phyloP scores from a whole-genome alignment of 768 basidiomycete genomes.

The Rossbeevera mucosa region DNA sequence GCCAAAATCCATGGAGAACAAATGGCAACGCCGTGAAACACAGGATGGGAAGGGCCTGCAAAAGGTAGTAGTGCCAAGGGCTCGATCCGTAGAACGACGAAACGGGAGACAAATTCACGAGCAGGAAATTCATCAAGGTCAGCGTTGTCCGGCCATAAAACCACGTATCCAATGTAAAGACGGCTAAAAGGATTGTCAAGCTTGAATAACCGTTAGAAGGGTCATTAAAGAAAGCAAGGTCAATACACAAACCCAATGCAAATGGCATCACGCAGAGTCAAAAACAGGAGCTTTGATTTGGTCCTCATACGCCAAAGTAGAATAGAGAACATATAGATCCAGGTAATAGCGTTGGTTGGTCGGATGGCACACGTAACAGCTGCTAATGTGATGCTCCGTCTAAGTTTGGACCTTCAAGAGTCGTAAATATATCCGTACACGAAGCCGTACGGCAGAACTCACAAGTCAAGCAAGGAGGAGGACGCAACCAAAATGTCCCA shows the following conservation, averaged over 20 bases:
- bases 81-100: slow-evolving; percentile 91
- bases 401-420: slow-evolving; percentile 29
- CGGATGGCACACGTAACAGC: slow-evolving; percentile 77
- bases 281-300: slow-evolving; percentile 28
- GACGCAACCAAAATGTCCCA: slow-evolving; percentile 47
- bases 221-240: slow-evolving; percentile 1
- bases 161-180: slow-evolving; percentile 55
- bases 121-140: slow-evolving; percentile 79
- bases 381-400: slow-evolving; percentile 50
- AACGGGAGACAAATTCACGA: slow-evolving; percentile 76
- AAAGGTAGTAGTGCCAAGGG: slow-evolving; percentile 85
- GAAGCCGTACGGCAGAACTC: background rate
- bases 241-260: slow-evolving; percentile 42
- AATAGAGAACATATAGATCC: slow-evolving; percentile 63
- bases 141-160: slow-evolving; percentile 67
- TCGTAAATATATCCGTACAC: slow-evolving; percentile 22
- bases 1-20: slow-evolving; percentile 55
- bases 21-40: slow-evolving; percentile 73
- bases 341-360: slow-evolving; percentile 86
- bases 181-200: slow-evolving; percentile 22
- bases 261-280: slow-evolving; percentile 37
- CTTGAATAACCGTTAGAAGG: slow-evolving; percentile 13
- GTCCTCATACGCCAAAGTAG: slow-evolving; percentile 52
- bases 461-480: slow-evolving; percentile 17
- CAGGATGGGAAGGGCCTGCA: slow-evolving; percentile 81